These are phyloP conservation scores for Chytriomyces sp. DNA, from an alignment of 192 early-diverging fungal genomes.

Conservation along the genomic window DNA sequence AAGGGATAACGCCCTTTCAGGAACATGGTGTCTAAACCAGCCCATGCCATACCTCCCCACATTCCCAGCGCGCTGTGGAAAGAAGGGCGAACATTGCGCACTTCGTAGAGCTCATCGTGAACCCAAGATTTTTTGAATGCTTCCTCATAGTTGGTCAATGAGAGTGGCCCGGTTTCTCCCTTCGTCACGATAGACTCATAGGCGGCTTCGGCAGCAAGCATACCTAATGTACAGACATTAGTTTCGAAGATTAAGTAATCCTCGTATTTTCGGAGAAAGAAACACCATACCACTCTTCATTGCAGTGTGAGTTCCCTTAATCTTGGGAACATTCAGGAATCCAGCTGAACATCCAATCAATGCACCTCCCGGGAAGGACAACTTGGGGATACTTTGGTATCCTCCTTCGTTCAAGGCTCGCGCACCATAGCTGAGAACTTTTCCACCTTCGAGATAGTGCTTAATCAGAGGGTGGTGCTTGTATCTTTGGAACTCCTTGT, in stretches of 20 bases:
- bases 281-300: slow-evolving; percentile 84
- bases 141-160: slow-evolving; percentile 77
- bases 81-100: slow-evolving; percentile 92
- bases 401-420: slow-evolving; percentile 98
- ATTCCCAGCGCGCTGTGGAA: slow-evolving; percentile 89
- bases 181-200: slow-evolving; percentile 71
- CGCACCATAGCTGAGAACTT: slow-evolving; percentile 90
- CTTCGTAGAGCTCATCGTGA: slow-evolving; percentile 85
- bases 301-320: slow-evolving; percentile 99
- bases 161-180: slow-evolving; percentile 64
- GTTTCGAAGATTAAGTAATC: not conserved
- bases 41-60: slow-evolving; percentile 83
- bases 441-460: slow-evolving; percentile 85
- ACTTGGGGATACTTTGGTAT: slow-evolving; percentile 83
- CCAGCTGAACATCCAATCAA: slow-evolving; percentile 96
- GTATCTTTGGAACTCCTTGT: slow-evolving; percentile 96
- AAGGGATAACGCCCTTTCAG: slow-evolving; percentile 91
- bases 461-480: slow-evolving; percentile 91
- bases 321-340: slow-evolving; percentile 96
- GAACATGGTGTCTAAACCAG: slow-evolving; percentile 87
- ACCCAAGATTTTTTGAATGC: slow-evolving; percentile 87
- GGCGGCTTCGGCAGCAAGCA: slow-evolving; percentile 91
- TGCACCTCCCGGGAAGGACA: slow-evolving; percentile 92
- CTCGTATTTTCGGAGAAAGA: not conserved
- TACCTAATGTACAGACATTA: slow-evolving; percentile 46